Evolutionary conservation across 2,329 filamentous ascomycete genomes (phyloP), one percentile per base, ranked within the genome.

Genomic region (Fusarium newnesense): DNA sequence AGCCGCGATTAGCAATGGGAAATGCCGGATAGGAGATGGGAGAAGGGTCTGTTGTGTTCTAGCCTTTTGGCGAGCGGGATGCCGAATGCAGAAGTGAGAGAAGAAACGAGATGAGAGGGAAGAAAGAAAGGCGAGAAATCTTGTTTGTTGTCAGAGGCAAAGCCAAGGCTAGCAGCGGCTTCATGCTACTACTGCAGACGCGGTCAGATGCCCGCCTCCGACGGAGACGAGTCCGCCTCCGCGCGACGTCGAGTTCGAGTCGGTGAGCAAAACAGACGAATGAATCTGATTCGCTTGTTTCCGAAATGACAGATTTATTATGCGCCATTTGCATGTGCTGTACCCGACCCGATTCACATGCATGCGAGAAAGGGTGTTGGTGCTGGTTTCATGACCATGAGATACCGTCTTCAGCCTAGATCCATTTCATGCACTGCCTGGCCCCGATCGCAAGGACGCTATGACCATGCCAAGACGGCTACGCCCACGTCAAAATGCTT

Each of bases 401-500:
- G 52, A 11, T 21, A 18, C 60, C 60, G 10, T 15, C 24, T 53
- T 52, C 16, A 67, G 62, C 10, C n/a, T 67, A 66, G 64, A 24
- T 10, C 28, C 30, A 43, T 16, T 40, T 26, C 46, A n/a, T 72
- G 71, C 69, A 74, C 69, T 62, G 72, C 72, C 62, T 46, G 60
- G 54, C 72, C 69, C 70, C 47, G 69, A 53, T 64, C 47, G 16
- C 47, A 18, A 67, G 16, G 37, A 39, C 64, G 70, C 64, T 62
- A 69, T 69, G 52, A 46, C 61, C 56, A 62, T 73, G 72, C 72
- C 72, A 75, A 75, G 72, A 64, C 72, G 72, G 72, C 69, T 75
- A 64, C 72, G 37, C 65, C 72, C 72, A 73, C 44, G 72, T 70
- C 60, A 57, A 69, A 62, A 73, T 68, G 59, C 59, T 72, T 60